phyloP scores from a whole-genome alignment of 2,329 filamentous ascomycete genomes.

The Ceratocystis cubensis region DNA sequence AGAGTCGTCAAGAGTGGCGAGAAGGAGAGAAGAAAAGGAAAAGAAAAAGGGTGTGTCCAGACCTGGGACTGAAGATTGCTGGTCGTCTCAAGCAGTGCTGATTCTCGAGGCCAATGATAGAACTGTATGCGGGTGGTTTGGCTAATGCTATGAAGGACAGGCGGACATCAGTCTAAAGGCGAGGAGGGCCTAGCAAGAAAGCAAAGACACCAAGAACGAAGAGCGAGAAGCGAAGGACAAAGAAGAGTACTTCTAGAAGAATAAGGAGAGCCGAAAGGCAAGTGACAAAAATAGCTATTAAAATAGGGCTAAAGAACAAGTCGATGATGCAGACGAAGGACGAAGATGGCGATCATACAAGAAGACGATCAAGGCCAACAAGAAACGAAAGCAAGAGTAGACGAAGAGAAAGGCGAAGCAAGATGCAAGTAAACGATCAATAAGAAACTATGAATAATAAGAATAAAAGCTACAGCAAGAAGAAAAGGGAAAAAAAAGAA shows the following conservation, averaged over 20 bases:
- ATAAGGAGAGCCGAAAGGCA: slow-evolving; percentile 2
- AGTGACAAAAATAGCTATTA: not conserved
- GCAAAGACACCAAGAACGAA: not conserved
- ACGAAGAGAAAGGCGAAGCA: not conserved
- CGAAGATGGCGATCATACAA: not conserved
- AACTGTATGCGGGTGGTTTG: not conserved
- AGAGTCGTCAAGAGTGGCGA: too few relatives aligned
- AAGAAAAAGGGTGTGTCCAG: not conserved
- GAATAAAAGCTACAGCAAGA: slow-evolving; percentile 2
- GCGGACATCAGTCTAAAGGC: not conserved
- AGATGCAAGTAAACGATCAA: not conserved
- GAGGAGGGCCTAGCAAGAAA: not conserved
- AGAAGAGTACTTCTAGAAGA: slow-evolving; percentile 3
- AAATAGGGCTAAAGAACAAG: not conserved
- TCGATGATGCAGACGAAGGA: not conserved
- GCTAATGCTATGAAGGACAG: not conserved
- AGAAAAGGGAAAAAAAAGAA: slow-evolving; percentile 3
- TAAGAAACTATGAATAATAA: not conserved
- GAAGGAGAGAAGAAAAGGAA: too few relatives aligned
- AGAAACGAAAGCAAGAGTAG: not conserved
- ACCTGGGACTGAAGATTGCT: not conserved
- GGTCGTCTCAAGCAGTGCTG: not conserved
- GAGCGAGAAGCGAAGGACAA: slow-evolving; percentile 1
- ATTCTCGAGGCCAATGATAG: not conserved
- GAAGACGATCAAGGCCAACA: slow-evolving; percentile 2